Evolutionary conservation across 2,329 filamentous ascomycete species (phyloP).

Genomic region (Atkinsonella hypoxylon): DNA sequence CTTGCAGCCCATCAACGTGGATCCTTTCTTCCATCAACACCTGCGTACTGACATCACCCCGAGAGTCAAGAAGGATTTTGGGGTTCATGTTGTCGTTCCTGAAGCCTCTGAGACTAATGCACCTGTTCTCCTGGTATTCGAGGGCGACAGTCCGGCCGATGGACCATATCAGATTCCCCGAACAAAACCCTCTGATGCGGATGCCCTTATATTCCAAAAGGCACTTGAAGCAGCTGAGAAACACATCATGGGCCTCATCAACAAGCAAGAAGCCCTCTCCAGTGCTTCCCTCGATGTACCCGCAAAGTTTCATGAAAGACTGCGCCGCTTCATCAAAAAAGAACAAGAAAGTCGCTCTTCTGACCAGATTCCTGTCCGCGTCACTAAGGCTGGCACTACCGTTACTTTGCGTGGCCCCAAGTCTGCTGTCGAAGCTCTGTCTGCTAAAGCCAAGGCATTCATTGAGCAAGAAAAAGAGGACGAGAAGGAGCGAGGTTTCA

Average conservation of each 20-base stretch:
- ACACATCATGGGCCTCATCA: slow-evolving; percentile 45
- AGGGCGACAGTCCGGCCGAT: slow-evolving; percentile 43
- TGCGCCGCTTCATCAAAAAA: slow-evolving; percentile 51
- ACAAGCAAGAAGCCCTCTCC: slow-evolving; percentile 44
- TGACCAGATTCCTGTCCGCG: slow-evolving; percentile 48
- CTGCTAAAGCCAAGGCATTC: slow-evolving; percentile 63
- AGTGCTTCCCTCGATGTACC: slow-evolving; percentile 44
- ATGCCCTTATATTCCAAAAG: slow-evolving; percentile 41
- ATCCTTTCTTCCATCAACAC: slow-evolving; percentile 70
- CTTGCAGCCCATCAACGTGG: slow-evolving; percentile 54
- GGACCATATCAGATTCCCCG: slow-evolving; percentile 43
- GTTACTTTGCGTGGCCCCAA: slow-evolving; percentile 69
- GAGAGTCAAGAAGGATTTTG: slow-evolving; percentile 53
- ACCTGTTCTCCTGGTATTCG: slow-evolving; percentile 62
- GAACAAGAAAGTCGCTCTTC: slow-evolving; percentile 46
- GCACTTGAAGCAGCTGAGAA: slow-evolving; percentile 42
- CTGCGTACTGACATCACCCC: slow-evolving; percentile 52
- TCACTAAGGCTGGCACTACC: slow-evolving; percentile 44
- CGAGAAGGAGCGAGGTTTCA: slow-evolving; percentile 86
- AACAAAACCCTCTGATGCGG: slow-evolving; percentile 35
- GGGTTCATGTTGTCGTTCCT: slow-evolving; percentile 63
- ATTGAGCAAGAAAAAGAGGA: slow-evolving; percentile 82
- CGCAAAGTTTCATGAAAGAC: slow-evolving; percentile 50
- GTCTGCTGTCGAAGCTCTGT: slow-evolving; percentile 58
- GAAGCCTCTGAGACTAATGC: slow-evolving; percentile 45